phyloP scores from a whole-genome alignment of 2,329 filamentous ascomycete species.

The Capronia americana region DNA sequence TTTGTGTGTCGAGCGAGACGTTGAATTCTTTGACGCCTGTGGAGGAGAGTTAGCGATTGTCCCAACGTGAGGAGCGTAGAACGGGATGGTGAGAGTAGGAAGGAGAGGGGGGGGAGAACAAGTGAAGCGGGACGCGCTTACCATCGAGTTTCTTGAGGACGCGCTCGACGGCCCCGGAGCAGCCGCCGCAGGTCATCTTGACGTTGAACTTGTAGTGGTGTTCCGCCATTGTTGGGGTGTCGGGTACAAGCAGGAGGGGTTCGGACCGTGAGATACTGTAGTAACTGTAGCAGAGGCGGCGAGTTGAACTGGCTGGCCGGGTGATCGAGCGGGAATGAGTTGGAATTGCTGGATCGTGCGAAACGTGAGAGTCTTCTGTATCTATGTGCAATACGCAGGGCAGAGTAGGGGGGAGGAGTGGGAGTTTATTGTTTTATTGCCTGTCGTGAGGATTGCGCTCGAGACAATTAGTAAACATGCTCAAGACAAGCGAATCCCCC shows the following conservation, averaged over 20 bases:
- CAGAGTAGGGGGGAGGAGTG: background rate
- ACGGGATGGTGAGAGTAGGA: background rate
- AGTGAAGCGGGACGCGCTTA: slow-evolving; percentile 50
- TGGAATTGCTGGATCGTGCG: background rate
- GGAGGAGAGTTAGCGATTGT: background rate
- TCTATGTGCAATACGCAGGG: too few relatives aligned
- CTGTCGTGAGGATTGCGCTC: slow-evolving; percentile 7
- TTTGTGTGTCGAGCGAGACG: slow-evolving; percentile 85
- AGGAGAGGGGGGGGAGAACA: slow-evolving; percentile 15
- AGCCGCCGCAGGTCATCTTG: slow-evolving; percentile 92
- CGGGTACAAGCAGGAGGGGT: background rate
- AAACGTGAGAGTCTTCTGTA: background rate
- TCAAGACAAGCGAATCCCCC: background rate
- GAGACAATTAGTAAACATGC: slow-evolving; percentile 20
- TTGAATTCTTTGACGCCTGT: slow-evolving; percentile 85
- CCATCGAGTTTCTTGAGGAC: slow-evolving; percentile 92
- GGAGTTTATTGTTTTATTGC: slow-evolving; percentile 1
- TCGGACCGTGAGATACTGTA: too few relatives aligned
- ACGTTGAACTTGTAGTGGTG: slow-evolving; percentile 97
- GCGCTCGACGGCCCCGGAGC: slow-evolving; percentile 90
- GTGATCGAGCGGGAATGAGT: background rate
- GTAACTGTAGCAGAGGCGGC: background rate
- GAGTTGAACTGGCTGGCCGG: background rate
- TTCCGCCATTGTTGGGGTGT: slow-evolving; percentile 65
- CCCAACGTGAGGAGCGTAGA: background rate